Evolutionary conservation across 495 filamentous ascomycete species (phyloP).

Genomic region (Penicillium roqueforti): DNA sequence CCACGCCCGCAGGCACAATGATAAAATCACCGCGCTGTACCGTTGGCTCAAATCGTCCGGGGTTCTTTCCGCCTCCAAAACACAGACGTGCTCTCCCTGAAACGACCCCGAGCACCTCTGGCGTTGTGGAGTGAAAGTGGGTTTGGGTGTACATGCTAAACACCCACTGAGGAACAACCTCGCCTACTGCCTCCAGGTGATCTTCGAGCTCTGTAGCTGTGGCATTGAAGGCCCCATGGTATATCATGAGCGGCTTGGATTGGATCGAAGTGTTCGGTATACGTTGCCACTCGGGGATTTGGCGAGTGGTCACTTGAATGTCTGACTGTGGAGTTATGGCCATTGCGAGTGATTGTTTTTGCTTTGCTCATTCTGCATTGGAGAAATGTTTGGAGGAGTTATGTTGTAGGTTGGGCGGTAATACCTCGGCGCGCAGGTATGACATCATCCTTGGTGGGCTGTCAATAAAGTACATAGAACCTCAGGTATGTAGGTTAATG

Average conservation of each 20-base stretch:
- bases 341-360: slow-evolving; percentile 13
- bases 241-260: slow-evolving; percentile 58
- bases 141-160: slow-evolving; percentile 62
- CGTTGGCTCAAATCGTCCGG: slow-evolving; percentile 49
- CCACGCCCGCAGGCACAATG: slow-evolving; percentile 63
- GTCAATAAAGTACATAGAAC: no score
- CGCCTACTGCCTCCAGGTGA: slow-evolving; percentile 48
- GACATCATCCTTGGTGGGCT: not conserved
- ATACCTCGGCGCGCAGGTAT: not conserved
- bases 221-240: slow-evolving; percentile 50
- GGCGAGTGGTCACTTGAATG: slow-evolving; percentile 51
- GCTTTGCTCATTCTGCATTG: not conserved
- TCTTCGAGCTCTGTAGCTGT: slow-evolving; percentile 47
- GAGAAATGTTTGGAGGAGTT: slow-evolving; percentile 1
- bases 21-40: slow-evolving; percentile 59
- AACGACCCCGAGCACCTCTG: slow-evolving; percentile 61
- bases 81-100: slow-evolving; percentile 57
- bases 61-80: slow-evolving; percentile 63
- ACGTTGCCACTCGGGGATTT: slow-evolving; percentile 54
- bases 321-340: slow-evolving; percentile 42
- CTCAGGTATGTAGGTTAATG: no score
- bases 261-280: slow-evolving; percentile 65
- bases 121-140: slow-evolving; percentile 63
- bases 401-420: not conserved
- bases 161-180: slow-evolving; percentile 60